These are phyloP conservation scores for Pyrenopolyporus hunteri DNA, from an alignment of 495 filamentous ascomycete genomes.

Conservation along the genomic window DNA sequence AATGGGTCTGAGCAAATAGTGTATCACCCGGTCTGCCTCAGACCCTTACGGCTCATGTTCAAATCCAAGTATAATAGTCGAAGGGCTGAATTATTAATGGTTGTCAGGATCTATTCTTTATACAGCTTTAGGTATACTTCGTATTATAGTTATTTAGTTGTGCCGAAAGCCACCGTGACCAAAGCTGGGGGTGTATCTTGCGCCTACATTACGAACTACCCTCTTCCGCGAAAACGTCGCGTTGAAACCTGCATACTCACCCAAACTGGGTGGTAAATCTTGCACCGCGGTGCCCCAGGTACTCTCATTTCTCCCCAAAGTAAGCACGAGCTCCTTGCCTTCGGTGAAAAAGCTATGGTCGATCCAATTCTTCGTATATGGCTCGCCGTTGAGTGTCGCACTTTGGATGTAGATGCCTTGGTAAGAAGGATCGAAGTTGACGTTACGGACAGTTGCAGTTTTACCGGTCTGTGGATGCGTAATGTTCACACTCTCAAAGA, in stretches of 20 bases:
- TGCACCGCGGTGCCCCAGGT: conserved; percentile 67
- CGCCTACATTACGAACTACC: conserved; percentile 1
- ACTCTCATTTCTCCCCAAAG: conserved; percentile 68
- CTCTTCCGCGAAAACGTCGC: conserved; percentile 20
- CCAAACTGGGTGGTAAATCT: conserved; percentile 68
- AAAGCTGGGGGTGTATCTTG: conserved; percentile 29
- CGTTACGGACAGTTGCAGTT: conserved; percentile 63
- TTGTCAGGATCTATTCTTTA: background rate
- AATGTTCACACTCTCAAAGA: conserved; percentile 69
- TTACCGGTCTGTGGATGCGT: conserved; percentile 65
- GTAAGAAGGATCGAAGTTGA: conserved; percentile 70
- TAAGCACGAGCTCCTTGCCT: conserved; percentile 71
- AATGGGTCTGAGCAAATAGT: no score
- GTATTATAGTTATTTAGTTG: background rate
- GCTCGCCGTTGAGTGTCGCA: conserved; percentile 68
- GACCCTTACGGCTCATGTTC: no score
- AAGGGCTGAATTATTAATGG: conserved; percentile 11
- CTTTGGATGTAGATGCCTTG: conserved; percentile 70
- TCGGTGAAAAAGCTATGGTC: conserved; percentile 76
- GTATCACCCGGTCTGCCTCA: no score
- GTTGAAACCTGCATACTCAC: conserved; percentile 45
- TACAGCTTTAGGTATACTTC: conserved; percentile 1
- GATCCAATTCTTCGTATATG: conserved; percentile 74
- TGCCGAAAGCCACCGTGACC: conserved; percentile 11
- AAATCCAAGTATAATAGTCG: no score